Percentiles rank a stretch among this genome's conserved stretches.
Evolutionary conservation across 768 basidiomycete genomes (phyloP).

Genomic region (Pulveroboletus sp.): DNA sequence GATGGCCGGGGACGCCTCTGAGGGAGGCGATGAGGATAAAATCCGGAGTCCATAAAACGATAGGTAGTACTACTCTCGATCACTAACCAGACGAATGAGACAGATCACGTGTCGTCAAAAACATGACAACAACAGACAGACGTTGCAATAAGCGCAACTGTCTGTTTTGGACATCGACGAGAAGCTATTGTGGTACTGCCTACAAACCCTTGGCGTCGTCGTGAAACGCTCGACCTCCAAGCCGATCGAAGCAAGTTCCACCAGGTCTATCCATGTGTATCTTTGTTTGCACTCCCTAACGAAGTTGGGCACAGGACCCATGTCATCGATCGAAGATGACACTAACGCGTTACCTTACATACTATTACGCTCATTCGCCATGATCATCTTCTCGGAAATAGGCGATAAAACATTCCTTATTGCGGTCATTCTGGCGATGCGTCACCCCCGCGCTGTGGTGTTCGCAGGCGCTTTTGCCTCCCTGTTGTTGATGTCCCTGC

Average conservation of each 20-base stretch:
- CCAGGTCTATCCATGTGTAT: conserved; percentile 1
- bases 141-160: too few relatives aligned
- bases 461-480: conserved; percentile 88
- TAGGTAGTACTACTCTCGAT: too few relatives aligned
- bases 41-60: too few relatives aligned
- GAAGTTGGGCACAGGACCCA: conserved; percentile 5
- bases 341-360: conserved; percentile 36
- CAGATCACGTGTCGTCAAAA: too few relatives aligned
- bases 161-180: too few relatives aligned
- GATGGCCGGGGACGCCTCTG: too few relatives aligned
- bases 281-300: not conserved
- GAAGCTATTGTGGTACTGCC: too few relatives aligned
- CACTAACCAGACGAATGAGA: too few relatives aligned
- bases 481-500: conserved; percentile 87
- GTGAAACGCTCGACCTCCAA: too few relatives aligned
- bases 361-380: conserved; percentile 73
- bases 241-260: not conserved
- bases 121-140: too few relatives aligned
- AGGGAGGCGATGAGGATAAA: too few relatives aligned
- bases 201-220: too few relatives aligned
- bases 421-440: conserved; percentile 90
- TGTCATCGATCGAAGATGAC: conserved; percentile 18
- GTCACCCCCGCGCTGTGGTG: conserved; percentile 81
- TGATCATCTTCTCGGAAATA: conserved; percentile 91
- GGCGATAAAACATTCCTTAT: conserved; percentile 94